Conservation (phyloP, 345 rosid species). For the Syzygium aromaticum region DNA sequence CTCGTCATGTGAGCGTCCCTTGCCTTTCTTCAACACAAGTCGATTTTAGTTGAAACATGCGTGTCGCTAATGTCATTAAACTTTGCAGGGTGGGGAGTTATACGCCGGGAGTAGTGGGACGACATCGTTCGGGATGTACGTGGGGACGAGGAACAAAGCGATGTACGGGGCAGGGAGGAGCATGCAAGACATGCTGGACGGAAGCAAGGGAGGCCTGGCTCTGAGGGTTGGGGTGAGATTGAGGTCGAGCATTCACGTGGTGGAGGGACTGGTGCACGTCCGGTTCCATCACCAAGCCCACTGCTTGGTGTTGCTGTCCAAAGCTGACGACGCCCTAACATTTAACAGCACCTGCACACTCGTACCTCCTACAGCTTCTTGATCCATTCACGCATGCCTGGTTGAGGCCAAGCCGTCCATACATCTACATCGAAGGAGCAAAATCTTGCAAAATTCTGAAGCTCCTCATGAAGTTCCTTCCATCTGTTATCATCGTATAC, state of each 20-base stretch:
- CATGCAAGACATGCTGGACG: constrained; percentile 70
- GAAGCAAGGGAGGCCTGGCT: constrained; percentile 52
- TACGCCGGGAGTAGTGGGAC: constrained; percentile 36
- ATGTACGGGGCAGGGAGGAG: constrained; percentile 86
- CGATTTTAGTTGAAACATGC: not conserved
- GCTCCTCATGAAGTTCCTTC: not conserved
- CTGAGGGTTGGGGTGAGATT: constrained; percentile 29
- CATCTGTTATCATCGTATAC: not conserved
- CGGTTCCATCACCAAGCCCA: constrained; percentile 36
- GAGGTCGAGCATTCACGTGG: constrained; percentile 38
- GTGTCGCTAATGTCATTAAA: not conserved
- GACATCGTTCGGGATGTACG: constrained; percentile 26
- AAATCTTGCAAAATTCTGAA: not conserved
- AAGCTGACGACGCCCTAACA: not conserved
- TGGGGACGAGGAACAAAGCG: constrained; percentile 55
- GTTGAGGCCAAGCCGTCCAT: not conserved
- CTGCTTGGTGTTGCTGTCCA: constrained; percentile 37
- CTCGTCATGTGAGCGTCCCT: constrained; percentile 28
- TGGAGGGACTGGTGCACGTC: constrained; percentile 50
- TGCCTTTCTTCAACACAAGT: not conserved
- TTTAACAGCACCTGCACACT: not conserved
- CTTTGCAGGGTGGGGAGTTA: constrained; percentile 37
- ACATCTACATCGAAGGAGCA: not conserved
- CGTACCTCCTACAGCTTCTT: not conserved
- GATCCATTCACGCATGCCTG: not conserved